Evolutionary conservation across 768 basidiomycete genomes (phyloP), one percentile per base, ranked within the genome.

Genomic region (Suillus alpinus): DNA sequence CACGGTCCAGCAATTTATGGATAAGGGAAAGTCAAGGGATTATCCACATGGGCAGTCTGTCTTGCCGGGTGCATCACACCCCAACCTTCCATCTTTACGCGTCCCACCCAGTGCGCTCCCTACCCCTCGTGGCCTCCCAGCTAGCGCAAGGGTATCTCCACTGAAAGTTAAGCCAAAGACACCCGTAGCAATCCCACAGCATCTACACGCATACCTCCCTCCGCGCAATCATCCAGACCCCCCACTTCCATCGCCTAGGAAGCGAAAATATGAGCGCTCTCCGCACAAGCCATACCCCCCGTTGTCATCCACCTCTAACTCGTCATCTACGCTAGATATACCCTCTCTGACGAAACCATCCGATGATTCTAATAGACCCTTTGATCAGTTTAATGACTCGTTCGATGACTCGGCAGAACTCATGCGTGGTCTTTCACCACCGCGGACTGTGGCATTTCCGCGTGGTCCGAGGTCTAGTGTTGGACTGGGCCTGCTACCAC

Each of bases 141-240:
- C 75, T 8, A 62, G 57, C 53, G 64, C 67, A 58, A 67, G 63
- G 44, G 69, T 81, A 1, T 86, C 84, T 6, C 82, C 87, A 18
- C 71, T 84, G 59, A 82, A 85, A 66, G 72, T 82, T 59, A 86
- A 86, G 66, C 73, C 77, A 18, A 84, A 85, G 70, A 86, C 88
- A 0, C 87, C 87, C 3, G 71, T 81, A 10, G 72, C 80, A 20
- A 67, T 73, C n/a, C 71, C 73, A 20, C 85, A 83, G 63, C 73
- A 74, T 34, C 74, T 78, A 13, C 89, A 89, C 59, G 85, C 87
- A 1, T 86, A 88, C 68, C 78, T 91, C 7, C 80, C 86, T 0
- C 69, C 79, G 4, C 87, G 92, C 37, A 84, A 95, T 72, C 81
- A 92, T 3, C 79, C 81, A 18, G 84, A 84, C 61, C 81, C 86